Conservation (phyloP, 2,329 filamentous ascomycete species). For the Hymenoscyphus repandus region DNA sequence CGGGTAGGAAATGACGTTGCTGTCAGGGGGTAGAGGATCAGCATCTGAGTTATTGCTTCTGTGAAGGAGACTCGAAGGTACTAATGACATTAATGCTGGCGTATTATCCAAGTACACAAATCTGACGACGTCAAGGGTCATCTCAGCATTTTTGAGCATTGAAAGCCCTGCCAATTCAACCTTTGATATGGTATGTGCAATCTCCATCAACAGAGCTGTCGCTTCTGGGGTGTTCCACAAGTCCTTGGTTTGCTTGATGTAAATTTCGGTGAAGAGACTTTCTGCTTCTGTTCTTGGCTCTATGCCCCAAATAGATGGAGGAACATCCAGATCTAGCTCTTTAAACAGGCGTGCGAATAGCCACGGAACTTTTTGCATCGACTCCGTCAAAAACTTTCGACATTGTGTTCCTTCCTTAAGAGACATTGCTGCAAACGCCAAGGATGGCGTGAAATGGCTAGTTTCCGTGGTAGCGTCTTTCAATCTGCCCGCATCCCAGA, state of each 20-base stretch:
- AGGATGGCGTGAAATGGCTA: conserved; percentile 69
- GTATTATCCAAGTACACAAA: conserved; percentile 32
- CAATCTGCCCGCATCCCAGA: conserved; percentile 16
- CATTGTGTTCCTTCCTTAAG: conserved; percentile 61
- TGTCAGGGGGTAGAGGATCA: conserved; percentile 31
- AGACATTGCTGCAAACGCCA: conserved; percentile 71
- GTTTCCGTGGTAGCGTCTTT: conserved; percentile 37
- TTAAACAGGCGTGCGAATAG: conserved; percentile 76
- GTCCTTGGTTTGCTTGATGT: conserved; percentile 62
- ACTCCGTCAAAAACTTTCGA: conserved; percentile 56
- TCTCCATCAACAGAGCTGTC: conserved; percentile 56
- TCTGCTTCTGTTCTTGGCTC: conserved; percentile 49
- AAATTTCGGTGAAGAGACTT: conserved; percentile 57
- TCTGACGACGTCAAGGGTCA: conserved; percentile 29
- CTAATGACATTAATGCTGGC: conserved; percentile 28
- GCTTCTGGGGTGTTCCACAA: conserved; percentile 68
- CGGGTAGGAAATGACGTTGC: conserved; percentile 28
- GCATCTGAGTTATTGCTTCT: conserved; percentile 30
- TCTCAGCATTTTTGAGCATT: conserved; percentile 18
- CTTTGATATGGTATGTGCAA: conserved; percentile 42
- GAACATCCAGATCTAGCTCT: conserved; percentile 72
- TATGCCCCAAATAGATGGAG: conserved; percentile 78
- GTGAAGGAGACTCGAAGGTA: conserved; percentile 27
- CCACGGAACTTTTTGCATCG: conserved; percentile 77
- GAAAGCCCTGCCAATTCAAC: conserved; percentile 14